phyloP scores from a whole-genome alignment of 139 green algal species.

The Chlorella sp. region DNA sequence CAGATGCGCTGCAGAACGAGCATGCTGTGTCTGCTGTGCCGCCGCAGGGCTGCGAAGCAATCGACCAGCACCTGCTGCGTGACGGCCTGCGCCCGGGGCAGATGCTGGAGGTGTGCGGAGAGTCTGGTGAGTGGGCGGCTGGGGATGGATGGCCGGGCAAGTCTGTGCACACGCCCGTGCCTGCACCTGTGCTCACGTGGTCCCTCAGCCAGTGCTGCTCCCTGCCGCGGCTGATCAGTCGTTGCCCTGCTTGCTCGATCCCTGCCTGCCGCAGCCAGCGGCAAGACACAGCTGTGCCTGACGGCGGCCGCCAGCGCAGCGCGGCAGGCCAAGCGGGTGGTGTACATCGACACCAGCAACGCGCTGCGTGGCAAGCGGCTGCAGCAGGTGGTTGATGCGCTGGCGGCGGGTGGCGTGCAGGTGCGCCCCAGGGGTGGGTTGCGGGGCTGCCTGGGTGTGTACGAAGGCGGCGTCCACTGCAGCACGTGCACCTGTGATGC shows the following conservation, averaged over 20 bases:
- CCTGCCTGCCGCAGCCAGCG: conserved; percentile 20
- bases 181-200: too few species aligned
- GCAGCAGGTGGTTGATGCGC: not conserved
- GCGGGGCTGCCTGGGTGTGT: too few species aligned
- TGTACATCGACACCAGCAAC: conserved; percentile 46
- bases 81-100: conserved; percentile 39
- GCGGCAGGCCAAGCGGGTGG: conserved; percentile 4
- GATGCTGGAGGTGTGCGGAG: conserved; percentile 39
- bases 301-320: conserved; percentile 12
- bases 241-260: not conserved
- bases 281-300: conserved; percentile 54
- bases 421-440: not conserved
- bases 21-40: too few species aligned
- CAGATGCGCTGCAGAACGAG: too few species aligned
- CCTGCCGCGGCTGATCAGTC: not conserved
- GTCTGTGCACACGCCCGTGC: not conserved
- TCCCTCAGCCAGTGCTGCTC: too few species aligned
- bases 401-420: not conserved
- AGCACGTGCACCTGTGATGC: too few species aligned
- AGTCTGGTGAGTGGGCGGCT: conserved; percentile 15
- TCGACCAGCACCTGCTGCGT: conserved; percentile 37
- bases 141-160: not conserved
- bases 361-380: conserved; percentile 30
- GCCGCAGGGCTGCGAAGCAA: conserved; percentile 19
- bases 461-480: too few species aligned